These are phyloP conservation scores for Phytophthora europaea DNA, from an alignment of 352 stramenopile genomes.

Conservation along the genomic window DNA sequence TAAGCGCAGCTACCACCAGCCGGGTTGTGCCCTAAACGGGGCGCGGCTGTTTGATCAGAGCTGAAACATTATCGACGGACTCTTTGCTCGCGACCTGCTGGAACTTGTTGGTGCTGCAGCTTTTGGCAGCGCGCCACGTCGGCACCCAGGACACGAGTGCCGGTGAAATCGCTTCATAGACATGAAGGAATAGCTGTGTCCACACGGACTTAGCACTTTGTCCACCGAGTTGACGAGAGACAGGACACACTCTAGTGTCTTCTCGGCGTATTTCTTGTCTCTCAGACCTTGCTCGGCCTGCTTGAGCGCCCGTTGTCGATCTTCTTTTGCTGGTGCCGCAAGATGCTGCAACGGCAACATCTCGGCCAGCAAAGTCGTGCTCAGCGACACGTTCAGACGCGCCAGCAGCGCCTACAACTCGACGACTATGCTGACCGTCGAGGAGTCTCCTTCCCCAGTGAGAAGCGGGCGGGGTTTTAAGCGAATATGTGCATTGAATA, in stretches of 20 bases:
- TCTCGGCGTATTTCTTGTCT: conserved; percentile 60
- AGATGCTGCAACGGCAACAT: conserved; percentile 50
- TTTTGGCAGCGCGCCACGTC: conserved; percentile 47
- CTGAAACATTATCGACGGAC: conserved; percentile 22
- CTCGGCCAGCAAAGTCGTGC: conserved; percentile 59
- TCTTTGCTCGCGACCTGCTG: conserved; percentile 31
- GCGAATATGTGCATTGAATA: too few species aligned
- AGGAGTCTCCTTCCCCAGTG: background rate
- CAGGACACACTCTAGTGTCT: conserved; percentile 62
- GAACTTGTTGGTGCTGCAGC: conserved; percentile 44
- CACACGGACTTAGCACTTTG: conserved; percentile 65
- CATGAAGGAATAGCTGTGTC: conserved; percentile 63
- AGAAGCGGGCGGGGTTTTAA: too few species aligned
- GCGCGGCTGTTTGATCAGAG: conserved; percentile 53
- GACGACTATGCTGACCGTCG: conserved; percentile 39
- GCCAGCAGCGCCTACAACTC: conserved; percentile 59
- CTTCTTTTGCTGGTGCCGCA: conserved; percentile 50
- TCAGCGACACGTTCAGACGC: conserved; percentile 60
- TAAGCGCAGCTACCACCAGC: conserved; percentile 74
- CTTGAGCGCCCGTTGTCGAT: conserved; percentile 38
- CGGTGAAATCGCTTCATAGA: conserved; percentile 56
- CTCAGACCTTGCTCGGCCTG: conserved; percentile 50
- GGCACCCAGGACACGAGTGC: conserved; percentile 56
- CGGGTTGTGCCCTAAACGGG: conserved; percentile 63
- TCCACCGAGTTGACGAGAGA: conserved; percentile 65